A percentile compares a stretch with the other conserved stretches of the same genome.
Evolutionary conservation across 192 early-diverging fungal genomes (phyloP).

Genomic region (Funneliformis mosseae): DNA sequence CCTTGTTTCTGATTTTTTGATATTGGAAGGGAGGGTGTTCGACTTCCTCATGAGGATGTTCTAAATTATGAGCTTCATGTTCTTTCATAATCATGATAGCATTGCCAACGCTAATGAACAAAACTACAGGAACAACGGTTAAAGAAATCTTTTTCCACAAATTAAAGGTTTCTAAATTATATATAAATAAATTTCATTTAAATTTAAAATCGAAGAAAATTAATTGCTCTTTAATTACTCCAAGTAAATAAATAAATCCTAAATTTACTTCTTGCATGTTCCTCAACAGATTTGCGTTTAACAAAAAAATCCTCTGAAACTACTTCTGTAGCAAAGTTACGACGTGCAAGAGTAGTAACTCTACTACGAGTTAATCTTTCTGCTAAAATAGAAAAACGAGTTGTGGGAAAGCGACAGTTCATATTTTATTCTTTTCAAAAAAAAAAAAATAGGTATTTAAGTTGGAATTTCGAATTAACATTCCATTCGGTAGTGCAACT

Average conservation of each 20-base stretch:
- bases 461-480: too few species aligned
- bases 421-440: background rate
- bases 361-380: background rate
- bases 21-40: slow-evolving; percentile 45
- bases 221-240: background rate
- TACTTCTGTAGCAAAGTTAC: background rate
- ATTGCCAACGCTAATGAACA: slow-evolving; percentile 42
- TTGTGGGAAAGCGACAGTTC: background rate
- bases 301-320: background rate
- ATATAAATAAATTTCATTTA: background rate
- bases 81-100: slow-evolving; percentile 42
- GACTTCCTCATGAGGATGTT: slow-evolving; percentile 43
- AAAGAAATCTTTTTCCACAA: slow-evolving; percentile 50
- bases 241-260: background rate
- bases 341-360: background rate
- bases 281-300: slow-evolving; percentile 3
- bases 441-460: too few species aligned
- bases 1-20: slow-evolving; percentile 45
- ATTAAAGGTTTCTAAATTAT: slow-evolving; percentile 38
- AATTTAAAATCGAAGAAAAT: background rate
- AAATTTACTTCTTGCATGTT: slow-evolving; percentile 24
- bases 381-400: background rate
- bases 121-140: slow-evolving; percentile 41
- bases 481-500: too few species aligned
- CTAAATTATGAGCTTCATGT: slow-evolving; percentile 45